Base-by-base conservation (phyloP, 1,284 basidiomycete species). In the Taiwanofungus camphoratus region DNA sequence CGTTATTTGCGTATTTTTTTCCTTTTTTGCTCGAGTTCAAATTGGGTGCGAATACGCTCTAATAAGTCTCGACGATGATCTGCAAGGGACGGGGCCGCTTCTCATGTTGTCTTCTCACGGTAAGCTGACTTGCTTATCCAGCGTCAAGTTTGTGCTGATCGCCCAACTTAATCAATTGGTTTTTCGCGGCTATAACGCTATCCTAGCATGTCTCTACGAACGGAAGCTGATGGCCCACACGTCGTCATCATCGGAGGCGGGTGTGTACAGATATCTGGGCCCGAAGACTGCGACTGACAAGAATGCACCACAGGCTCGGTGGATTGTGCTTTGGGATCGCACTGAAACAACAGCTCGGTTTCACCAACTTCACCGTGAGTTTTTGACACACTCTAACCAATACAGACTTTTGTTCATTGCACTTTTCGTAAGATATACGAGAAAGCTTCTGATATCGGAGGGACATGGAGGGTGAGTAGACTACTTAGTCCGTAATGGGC, bases 381-480 rank as follows among this genome's bases (percentile, higher is more conserved):
- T 15, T 8, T 5, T 23, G n/a, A 11, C 12, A 38, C 9, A 15
- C 16, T 12, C 12, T 15, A 9, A 15, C 40, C 11, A 6, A 2
- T 2, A 2, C 3, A 7, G 1, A 3, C 6, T 9, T 13, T 18
- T 15, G 2, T 20, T 22, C 22, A 9, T n/a, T n/a, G n/a, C n/a
- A n/a, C n/a, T 31, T 29, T 16, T 30, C 26, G 9, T 35, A 23
- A 65, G 63, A 63, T 65, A 11, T 59, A 52, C 35, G 63, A 65
- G 42, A 54, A 55, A 36, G 56, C 50, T 3, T 36, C 49, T 5
- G 62, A 54, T n/a, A 44, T 64, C 21, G 63, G 60, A 19, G 63
- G 63, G n/a, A 63, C 61, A 15, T 65, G 63, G 62, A 48, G 58
- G 35, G 62, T 61, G 34, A 48, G 59, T 44, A 29, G 18, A 20